These are phyloP conservation scores for Malus hybrid DNA, from an alignment of 331 rosid genomes.

Conservation along the genomic window DNA sequence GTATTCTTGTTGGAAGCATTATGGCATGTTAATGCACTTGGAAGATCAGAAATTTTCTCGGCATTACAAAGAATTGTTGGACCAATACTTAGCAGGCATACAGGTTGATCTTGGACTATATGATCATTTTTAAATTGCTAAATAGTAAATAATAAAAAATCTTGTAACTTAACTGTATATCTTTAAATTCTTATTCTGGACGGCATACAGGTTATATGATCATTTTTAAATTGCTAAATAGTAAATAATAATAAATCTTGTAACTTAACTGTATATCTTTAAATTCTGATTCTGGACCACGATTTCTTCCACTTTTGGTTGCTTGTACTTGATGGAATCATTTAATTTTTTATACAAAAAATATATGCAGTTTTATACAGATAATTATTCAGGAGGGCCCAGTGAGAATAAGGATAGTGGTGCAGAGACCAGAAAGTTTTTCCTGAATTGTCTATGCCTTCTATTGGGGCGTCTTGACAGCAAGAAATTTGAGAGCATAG, in stretches of 20 bases:
- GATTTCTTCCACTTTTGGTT: not conserved
- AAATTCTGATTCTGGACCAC: not conserved
- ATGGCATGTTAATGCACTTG: conserved; percentile 58
- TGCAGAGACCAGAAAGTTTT: conserved; percentile 69
- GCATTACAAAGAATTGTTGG: conserved; percentile 59
- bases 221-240: not conserved
- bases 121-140: not conserved
- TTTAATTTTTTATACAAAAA: conserved; percentile 23
- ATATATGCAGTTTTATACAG: conserved; percentile 59
- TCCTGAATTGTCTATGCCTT: conserved; percentile 79
- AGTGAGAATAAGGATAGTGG: conserved; percentile 55
- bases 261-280: no score
- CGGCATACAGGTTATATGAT: conserved; percentile 63
- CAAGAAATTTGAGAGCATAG: conserved; percentile 50
- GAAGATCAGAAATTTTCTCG: conserved; percentile 60
- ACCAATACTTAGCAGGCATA: conserved; percentile 85
- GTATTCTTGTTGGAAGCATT: conserved; percentile 98
- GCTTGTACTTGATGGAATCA: conserved; percentile 11
- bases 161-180: no score
- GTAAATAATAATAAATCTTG: no score
- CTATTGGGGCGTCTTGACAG: conserved; percentile 68
- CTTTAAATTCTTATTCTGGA: not conserved
- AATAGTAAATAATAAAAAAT: no score
- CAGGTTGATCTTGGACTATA: conserved; percentile 36
- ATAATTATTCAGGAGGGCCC: conserved; percentile 38